Conservation (phyloP, 1,284 basidiomycete genomes). For the Boletellus deceptivus region DNA sequence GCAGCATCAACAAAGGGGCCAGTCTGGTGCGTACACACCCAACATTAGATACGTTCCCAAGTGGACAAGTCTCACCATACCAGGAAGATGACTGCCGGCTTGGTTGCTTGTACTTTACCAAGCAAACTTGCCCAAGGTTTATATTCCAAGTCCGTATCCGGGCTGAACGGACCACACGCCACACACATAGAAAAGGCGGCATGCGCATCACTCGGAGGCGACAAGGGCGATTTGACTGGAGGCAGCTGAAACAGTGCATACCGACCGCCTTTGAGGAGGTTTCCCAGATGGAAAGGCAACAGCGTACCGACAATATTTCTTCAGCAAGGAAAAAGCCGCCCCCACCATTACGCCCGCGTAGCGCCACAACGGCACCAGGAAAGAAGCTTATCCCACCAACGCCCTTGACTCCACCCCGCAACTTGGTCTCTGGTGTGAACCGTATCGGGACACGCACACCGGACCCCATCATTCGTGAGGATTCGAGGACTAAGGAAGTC, state of each 20-base stretch:
- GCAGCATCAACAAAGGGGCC: slow-evolving; percentile 86
- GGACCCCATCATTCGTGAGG: slow-evolving; percentile 74
- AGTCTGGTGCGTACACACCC: slow-evolving; percentile 47
- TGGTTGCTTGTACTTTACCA: slow-evolving; percentile 51
- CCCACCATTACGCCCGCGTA: slow-evolving; percentile 91
- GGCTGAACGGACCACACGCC: slow-evolving; percentile 81
- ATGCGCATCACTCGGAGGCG: slow-evolving; percentile 38
- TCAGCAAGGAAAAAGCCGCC: slow-evolving; percentile 83
- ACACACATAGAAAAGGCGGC: slow-evolving; percentile 62
- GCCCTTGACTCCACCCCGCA: slow-evolving; percentile 64
- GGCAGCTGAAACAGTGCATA: slow-evolving; percentile 44
- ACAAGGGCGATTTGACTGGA: slow-evolving; percentile 41
- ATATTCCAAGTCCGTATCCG: slow-evolving; percentile 75
- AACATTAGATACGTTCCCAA: slow-evolving; percentile 1
- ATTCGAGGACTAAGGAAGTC: slow-evolving; percentile 73
- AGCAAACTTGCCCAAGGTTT: slow-evolving; percentile 66
- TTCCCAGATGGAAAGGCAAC: background rate
- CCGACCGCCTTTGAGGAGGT: background rate
- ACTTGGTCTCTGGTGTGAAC: slow-evolving; percentile 64
- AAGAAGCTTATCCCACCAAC: slow-evolving; percentile 78
- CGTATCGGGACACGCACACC: slow-evolving; percentile 72
- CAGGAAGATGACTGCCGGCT: slow-evolving; percentile 78
- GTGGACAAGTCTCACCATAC: slow-evolving; percentile 43
- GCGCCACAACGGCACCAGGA: slow-evolving; percentile 84
- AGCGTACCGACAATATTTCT: slow-evolving; percentile 74